Conservation (phyloP, 768 basidiomycete species). For the Xerocomellus dryophilus region DNA sequence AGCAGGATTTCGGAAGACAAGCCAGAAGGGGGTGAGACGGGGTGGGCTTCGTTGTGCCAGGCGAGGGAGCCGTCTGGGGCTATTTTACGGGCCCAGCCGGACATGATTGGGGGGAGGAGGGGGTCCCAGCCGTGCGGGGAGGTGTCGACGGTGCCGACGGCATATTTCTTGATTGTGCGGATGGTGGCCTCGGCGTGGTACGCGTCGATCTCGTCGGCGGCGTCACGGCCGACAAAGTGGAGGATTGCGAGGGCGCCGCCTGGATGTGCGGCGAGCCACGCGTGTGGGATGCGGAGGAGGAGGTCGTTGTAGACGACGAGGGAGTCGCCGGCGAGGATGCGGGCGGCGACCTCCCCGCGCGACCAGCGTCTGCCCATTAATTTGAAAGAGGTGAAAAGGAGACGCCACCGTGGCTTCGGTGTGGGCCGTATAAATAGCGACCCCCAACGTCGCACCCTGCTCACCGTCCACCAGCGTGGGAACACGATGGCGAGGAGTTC, state of each 20-base stretch:
- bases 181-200: conserved; percentile 62
- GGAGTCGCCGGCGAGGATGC: conserved; percentile 71
- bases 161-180: conserved; percentile 43
- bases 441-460: too few relatives aligned
- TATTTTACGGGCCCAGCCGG: conserved; percentile 72
- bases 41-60: conserved; percentile 65
- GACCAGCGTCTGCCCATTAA: conserved; percentile 39
- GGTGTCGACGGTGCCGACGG: conserved; percentile 63
- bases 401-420: not conserved
- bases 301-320: conserved; percentile 71
- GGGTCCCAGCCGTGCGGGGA: conserved; percentile 63
- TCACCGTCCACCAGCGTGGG: conserved; percentile 23
- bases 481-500: conserved; percentile 26
- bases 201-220: conserved; percentile 90
- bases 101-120: conserved; percentile 79
- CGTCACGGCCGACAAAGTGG: conserved; percentile 94
- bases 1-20: conserved; percentile 61
- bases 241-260: conserved; percentile 86
- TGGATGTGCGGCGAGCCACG: conserved; percentile 86
- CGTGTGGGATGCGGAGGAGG: conserved; percentile 61
- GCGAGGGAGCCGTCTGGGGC: conserved; percentile 41
- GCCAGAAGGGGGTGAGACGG: conserved; percentile 36
- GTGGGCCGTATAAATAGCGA: conserved; percentile 29
- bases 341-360: conserved; percentile 58
- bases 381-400: not conserved